phyloP scores from a whole-genome alignment of 164 flowering plant species.

The Chloranthus sessilifolius region DNA sequence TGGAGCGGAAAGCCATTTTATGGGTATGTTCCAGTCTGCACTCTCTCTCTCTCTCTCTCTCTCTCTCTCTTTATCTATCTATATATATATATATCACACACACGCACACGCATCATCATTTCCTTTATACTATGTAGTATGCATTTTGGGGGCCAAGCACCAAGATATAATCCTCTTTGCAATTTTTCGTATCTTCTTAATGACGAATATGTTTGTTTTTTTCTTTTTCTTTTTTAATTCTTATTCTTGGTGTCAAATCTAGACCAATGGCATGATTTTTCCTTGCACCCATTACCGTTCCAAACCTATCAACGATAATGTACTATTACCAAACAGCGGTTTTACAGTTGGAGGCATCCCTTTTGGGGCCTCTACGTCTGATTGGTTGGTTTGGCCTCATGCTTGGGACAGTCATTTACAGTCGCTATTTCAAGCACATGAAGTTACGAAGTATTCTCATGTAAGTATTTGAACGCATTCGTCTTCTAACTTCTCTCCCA shows the following conservation, averaged over 20 bases:
- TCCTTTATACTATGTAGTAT: no score
- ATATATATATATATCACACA: no score
- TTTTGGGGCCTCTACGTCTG: slow-evolving; percentile 80
- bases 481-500: background rate
- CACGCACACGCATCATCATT: no score
- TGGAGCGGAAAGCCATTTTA: no score
- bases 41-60: no score
- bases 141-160: no score
- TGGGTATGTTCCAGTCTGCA: no score
- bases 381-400: slow-evolving; percentile 87
- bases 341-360: slow-evolving; percentile 76
- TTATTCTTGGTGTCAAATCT: slow-evolving; percentile 27
- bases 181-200: no score
- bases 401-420: slow-evolving; percentile 78
- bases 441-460: slow-evolving; percentile 56
- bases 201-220: no score
- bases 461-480: slow-evolving; percentile 36
- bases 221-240: no score
- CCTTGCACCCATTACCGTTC: slow-evolving; percentile 65
- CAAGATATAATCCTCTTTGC: no score
- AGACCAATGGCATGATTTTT: slow-evolving; percentile 98
- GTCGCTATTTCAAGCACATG: slow-evolving; percentile 62
- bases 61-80: no score
- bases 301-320: slow-evolving; percentile 83
- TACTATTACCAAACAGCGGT: slow-evolving; percentile 89